These are phyloP conservation scores for Dipteronia sinensis DNA, from an alignment of 345 rosid species.

Conservation along the genomic window DNA sequence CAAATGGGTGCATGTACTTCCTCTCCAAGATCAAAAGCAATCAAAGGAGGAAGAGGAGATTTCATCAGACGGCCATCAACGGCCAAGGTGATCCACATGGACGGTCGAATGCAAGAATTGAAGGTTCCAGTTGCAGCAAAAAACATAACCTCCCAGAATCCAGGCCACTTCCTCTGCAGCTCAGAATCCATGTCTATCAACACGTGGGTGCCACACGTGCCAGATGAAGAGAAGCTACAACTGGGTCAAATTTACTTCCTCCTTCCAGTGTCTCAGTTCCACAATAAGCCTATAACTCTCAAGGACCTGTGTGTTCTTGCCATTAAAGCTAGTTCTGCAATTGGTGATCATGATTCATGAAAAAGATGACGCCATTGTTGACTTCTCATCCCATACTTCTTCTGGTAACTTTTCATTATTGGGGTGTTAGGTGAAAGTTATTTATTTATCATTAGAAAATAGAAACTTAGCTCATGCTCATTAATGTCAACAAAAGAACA, in stretches of 20 bases:
- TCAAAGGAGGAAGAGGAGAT: neutral
- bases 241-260: constrained; percentile 41
- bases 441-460: neutral
- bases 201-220: constrained; percentile 26
- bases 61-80: constrained; percentile 7
- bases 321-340: constrained; percentile 34
- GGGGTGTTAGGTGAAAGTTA: neutral
- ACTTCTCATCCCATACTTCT: constrained; percentile 12
- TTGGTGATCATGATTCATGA: neutral
- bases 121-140: constrained; percentile 25
- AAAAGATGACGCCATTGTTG: neutral
- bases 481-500: neutral
- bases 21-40: constrained; percentile 3
- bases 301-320: constrained; percentile 41
- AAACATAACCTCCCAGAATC: constrained; percentile 26
- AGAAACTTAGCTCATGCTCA: neutral
- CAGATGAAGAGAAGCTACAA: constrained; percentile 40
- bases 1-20: constrained; percentile 35
- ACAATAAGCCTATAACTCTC: constrained; percentile 22
- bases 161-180: constrained; percentile 38
- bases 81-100: constrained; percentile 25
- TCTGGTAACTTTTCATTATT: constrained; percentile 10
- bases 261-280: constrained; percentile 30
- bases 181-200: constrained; percentile 36
- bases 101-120: constrained; percentile 34